A percentile compares a stretch with the other conserved stretches of the same genome.
These are phyloP conservation scores for Pseudogymnoascus sp. DNA, from an alignment of 2,329 filamentous ascomycete species.

Conservation along the genomic window DNA sequence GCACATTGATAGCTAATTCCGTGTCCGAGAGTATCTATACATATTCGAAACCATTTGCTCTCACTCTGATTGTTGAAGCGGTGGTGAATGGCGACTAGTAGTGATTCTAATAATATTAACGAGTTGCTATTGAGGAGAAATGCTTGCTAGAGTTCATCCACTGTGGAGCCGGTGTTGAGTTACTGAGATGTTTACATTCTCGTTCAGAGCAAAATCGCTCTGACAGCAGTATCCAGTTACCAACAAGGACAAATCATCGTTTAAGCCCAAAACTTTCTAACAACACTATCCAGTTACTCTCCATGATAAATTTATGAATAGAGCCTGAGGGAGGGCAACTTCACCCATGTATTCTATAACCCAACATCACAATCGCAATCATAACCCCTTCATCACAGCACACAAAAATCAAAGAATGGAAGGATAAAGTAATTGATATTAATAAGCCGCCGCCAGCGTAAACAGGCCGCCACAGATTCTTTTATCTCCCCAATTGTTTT, in stretches of 20 bases:
- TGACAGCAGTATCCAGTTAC: not conserved
- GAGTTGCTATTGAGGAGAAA: not conserved
- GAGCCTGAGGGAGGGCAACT: not conserved
- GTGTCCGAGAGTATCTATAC: not conserved
- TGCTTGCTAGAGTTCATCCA: not conserved
- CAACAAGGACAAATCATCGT: not conserved
- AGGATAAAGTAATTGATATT: conserved; percentile 10
- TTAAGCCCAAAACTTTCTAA: not conserved
- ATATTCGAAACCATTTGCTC: not conserved
- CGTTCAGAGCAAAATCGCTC: not conserved
- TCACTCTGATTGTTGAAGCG: too few species aligned
- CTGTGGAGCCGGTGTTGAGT: not conserved
- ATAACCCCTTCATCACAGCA: not conserved
- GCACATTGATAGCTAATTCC: not conserved
- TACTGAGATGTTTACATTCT: not conserved
- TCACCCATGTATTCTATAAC: too few species aligned
- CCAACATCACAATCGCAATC: not conserved
- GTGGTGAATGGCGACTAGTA: too few species aligned
- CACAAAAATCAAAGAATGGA: not conserved
- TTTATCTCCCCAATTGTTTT: conserved; percentile 3
- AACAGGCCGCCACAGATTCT: not conserved
- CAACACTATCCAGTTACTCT: not conserved
- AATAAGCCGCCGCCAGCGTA: not conserved
- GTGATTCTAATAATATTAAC: not conserved
- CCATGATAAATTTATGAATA: not conserved